Evolutionary conservation across 768 basidiomycete genomes (phyloP).

Genomic region (Amanita rubescens): DNA sequence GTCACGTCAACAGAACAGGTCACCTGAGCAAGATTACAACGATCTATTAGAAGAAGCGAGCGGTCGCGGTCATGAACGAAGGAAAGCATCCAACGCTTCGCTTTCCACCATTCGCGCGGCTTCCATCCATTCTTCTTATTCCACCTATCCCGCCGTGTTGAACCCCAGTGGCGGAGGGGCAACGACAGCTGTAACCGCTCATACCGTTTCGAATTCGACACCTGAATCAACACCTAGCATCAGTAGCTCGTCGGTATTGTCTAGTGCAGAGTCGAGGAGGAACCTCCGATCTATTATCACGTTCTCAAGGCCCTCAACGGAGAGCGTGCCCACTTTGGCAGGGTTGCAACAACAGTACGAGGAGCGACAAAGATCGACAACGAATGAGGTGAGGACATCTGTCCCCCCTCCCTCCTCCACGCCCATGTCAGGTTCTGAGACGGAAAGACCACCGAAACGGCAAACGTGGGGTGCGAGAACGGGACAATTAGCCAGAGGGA

Average conservation of each 20-base stretch:
- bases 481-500: slow-evolving; percentile 34
- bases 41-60: slow-evolving; percentile 9
- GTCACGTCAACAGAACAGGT: slow-evolving; percentile 17
- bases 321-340: slow-evolving; percentile 43
- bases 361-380: slow-evolving; percentile 21
- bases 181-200: slow-evolving; percentile 61
- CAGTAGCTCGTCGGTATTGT: slow-evolving; percentile 24
- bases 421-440: slow-evolving; percentile 30
- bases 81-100: slow-evolving; percentile 29
- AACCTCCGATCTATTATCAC: slow-evolving; percentile 44
- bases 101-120: slow-evolving; percentile 23
- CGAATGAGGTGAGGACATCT: slow-evolving; percentile 6
- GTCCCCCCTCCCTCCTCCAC: slow-evolving; percentile 15
- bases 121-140: slow-evolving; percentile 32
- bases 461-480: slow-evolving; percentile 29
- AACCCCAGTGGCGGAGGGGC: slow-evolving; percentile 25
- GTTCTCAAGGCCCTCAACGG: slow-evolving; percentile 56
- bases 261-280: slow-evolving; percentile 38
- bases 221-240: slow-evolving; percentile 15
- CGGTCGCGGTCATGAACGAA: slow-evolving; percentile 17
- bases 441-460: slow-evolving; percentile 43
- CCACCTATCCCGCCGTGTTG: slow-evolving; percentile 41
- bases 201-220: slow-evolving; percentile 50
- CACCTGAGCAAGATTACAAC: slow-evolving; percentile 9
- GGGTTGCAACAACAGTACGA: slow-evolving; percentile 50